These are phyloP conservation scores for Furcasterigmium sp. DNA, from an alignment of 2,329 filamentous ascomycete genomes.

Conservation along the genomic window DNA sequence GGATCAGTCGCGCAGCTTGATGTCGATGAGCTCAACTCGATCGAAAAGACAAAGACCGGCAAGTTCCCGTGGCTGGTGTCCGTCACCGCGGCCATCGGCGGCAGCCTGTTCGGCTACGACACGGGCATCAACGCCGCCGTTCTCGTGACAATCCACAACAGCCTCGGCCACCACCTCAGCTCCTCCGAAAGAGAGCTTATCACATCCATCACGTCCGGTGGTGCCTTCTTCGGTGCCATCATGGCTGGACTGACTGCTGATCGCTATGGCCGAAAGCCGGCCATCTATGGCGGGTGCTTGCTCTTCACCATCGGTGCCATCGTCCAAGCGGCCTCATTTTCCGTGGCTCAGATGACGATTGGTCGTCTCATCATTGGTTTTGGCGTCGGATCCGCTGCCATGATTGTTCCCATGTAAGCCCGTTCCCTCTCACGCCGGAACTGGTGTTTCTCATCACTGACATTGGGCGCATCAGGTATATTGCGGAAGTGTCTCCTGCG, in stretches of 20 bases:
- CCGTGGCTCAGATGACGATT: conserved; percentile 13
- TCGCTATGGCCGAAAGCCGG: conserved; percentile 27
- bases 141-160: conserved; percentile 29
- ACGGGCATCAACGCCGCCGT: conserved; percentile 40
- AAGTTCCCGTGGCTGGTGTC: conserved; percentile 7
- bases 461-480: conserved; percentile 25
- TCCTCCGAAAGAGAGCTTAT: conserved; percentile 44
- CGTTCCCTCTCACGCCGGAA: background rate
- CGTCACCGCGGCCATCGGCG: background rate
- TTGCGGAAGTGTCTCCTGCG: conserved; percentile 43
- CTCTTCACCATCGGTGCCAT: conserved; percentile 14
- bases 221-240: conserved; percentile 14
- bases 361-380: conserved; percentile 37
- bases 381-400: conserved; percentile 41
- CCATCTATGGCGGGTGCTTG: conserved; percentile 32
- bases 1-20: background rate
- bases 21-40: conserved; percentile 2
- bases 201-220: conserved; percentile 44
- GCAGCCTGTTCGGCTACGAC: conserved; percentile 32
- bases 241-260: conserved; percentile 14
- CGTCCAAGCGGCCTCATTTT: conserved; percentile 13
- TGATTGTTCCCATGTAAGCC: conserved; percentile 30
- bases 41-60: conserved; percentile 11
- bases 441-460: background rate
- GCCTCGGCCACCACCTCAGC: conserved; percentile 31